Conservation (phyloP, 306 rosid species). For the Oemleria cerasiformis region DNA sequence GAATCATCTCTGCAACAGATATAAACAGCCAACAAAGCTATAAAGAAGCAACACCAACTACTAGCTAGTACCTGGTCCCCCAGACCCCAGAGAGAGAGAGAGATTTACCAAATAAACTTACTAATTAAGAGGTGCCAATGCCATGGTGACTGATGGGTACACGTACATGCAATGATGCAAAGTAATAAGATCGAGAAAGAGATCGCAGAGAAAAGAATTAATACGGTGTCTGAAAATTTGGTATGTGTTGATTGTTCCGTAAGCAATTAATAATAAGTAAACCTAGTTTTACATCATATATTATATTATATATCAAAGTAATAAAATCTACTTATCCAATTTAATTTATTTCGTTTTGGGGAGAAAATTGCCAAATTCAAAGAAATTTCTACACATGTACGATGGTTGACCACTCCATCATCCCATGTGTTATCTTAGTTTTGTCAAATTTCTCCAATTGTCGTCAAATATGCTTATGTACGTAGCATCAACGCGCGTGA, state of each 20-base stretch:
- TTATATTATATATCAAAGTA: no score
- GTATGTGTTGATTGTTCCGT: background rate
- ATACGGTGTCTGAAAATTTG: constrained; percentile 23
- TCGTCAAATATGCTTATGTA: no score
- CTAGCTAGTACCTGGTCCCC: constrained; percentile 41
- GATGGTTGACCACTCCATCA: no score
- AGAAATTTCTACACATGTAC: no score
- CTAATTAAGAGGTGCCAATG: constrained; percentile 8
- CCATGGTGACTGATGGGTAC: constrained; percentile 14
- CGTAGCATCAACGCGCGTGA: no score
- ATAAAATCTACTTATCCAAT: no score
- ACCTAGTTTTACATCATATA: no score
- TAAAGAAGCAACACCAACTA: constrained; percentile 57
- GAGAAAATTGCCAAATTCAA: no score
- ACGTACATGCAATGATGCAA: constrained; percentile 5
- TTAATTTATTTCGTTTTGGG: no score
- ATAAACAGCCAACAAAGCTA: constrained; percentile 64
- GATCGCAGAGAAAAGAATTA: constrained; percentile 19
- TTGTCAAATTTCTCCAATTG: no score
- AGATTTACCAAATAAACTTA: constrained; percentile 1
- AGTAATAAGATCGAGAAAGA: constrained; percentile 18
- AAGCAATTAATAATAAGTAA: no score
- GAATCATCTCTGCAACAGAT: constrained; percentile 41
- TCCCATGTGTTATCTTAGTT: no score
- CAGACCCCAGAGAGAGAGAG: constrained; percentile 46